Percentiles rank a stretch among this genome's conserved stretches.
Conservation (phyloP, 805 yeast genomes). For the Phaffomyces antillensis region DNA sequence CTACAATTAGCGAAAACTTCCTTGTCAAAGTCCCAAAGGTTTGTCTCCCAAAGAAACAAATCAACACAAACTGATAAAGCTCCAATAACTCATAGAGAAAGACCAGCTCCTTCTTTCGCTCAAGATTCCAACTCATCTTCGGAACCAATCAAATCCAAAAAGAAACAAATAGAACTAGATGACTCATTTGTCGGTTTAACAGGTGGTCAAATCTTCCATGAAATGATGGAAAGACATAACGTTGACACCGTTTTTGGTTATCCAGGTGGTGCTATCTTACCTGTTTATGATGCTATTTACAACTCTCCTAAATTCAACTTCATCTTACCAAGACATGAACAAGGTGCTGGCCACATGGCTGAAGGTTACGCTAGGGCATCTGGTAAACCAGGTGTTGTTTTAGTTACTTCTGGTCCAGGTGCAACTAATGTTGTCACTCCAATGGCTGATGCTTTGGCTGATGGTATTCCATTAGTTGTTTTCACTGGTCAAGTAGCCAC, state of each 20-base stretch:
- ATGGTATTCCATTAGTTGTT: slow-evolving; percentile 95
- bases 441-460: slow-evolving; percentile 94
- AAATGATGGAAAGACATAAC: slow-evolving; percentile 94
- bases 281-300: slow-evolving; percentile 95
- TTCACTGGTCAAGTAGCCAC: slow-evolving; percentile 98
- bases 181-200: slow-evolving; percentile 90
- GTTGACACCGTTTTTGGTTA: slow-evolving; percentile 96
- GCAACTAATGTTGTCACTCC: slow-evolving; percentile 99
- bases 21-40: not conserved
- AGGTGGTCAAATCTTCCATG: slow-evolving; percentile 98
- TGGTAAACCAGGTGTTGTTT: slow-evolving; percentile 95
- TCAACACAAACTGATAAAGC: slow-evolving; percentile 4
- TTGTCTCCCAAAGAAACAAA: slow-evolving; percentile 5
- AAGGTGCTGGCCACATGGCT: slow-evolving; percentile 99
- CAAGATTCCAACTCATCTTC: slow-evolving; percentile 9
- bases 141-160: not conserved
- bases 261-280: slow-evolving; percentile 98
- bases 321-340: slow-evolving; percentile 93
- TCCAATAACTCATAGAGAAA: slow-evolving; percentile 14
- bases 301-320: slow-evolving; percentile 85
- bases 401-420: slow-evolving; percentile 99
- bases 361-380: slow-evolving; percentile 95
- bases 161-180: slow-evolving; percentile 39
- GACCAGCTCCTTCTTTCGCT: slow-evolving; percentile 24
- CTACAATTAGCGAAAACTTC: slow-evolving; percentile 1